Base-by-base conservation (phyloP, 176 grass and related monocot species). In the Tuctoria greenei region DNA sequence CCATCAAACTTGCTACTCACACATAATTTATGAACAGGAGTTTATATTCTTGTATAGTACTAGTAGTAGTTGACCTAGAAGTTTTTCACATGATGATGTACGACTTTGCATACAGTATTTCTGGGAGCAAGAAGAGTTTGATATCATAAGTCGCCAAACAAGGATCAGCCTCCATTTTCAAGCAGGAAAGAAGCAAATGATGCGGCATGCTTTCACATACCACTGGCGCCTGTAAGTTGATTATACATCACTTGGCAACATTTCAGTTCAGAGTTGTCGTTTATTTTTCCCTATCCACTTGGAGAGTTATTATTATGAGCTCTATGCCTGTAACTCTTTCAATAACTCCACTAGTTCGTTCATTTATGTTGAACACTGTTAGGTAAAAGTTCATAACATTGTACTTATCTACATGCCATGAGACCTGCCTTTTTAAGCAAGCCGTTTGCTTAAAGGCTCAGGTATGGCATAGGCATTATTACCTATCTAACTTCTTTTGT, bases 111-210 rank as follows among this genome's bases (percentile, higher is more conserved):
- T 64, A 60, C 84, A 98, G 87, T 92, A 98, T 89, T 87, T 94
- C 49, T 98, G 91, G 89, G 91, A 98, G 79, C 89, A 98, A 88
- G 89, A 88, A 81, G 91, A 98, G 52, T 98, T 98, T 82, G 86
- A 98, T 87, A 87, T 98, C 40, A 49, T 98, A 79, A 90, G 88
- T 77, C 87, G 76, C 6, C 83, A 66, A 83, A 98, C 91, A 88
- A 98, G 79, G 84, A 94, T 92, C 77, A 98, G 95, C 71, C 86
- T 98, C 39, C 91, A 94, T 71, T 98, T 98, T 71, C 91, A 94
- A 85, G 78, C 85, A 44, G 86, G 88, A 72, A 98, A 90, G 72
- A 93, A 92, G 67, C 82, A 79, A 78, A 86, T 80, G 76, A 15
- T 98, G 43, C 82, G 91, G 23, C 86, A 98, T 90, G 95, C 95